These are phyloP conservation scores for Cladosporium sp. DNA, from an alignment of 2,329 filamentous ascomycete genomes.

Conservation along the genomic window DNA sequence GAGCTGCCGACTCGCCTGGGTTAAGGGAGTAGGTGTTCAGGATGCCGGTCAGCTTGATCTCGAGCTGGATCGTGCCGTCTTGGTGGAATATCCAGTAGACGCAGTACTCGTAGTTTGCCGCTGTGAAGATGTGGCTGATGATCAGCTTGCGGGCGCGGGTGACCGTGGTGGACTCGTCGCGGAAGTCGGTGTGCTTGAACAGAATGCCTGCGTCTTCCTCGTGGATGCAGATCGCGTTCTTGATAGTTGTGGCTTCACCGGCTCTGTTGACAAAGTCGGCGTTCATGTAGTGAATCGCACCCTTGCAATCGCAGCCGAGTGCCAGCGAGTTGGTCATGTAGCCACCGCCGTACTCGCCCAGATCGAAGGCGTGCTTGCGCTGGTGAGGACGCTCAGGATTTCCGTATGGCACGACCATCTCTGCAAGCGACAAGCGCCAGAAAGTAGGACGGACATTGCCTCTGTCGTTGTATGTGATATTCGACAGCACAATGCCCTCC, in stretches of 20 bases:
- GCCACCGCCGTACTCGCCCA: conserved; percentile 74
- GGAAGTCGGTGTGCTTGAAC: conserved; percentile 86
- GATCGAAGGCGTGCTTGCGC: conserved; percentile 72
- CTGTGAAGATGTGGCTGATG: conserved; percentile 88
- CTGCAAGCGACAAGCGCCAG: conserved; percentile 81
- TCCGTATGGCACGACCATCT: conserved; percentile 92
- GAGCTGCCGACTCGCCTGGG: conserved; percentile 73
- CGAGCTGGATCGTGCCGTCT: conserved; percentile 86
- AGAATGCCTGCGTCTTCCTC: conserved; percentile 89
- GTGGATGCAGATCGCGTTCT: conserved; percentile 93
- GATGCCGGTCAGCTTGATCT: conserved; percentile 86
- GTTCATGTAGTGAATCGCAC: conserved; percentile 86
- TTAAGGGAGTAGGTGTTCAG: conserved; percentile 85
- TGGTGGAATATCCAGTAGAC: conserved; percentile 86
- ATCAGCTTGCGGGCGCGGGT: conserved; percentile 82
- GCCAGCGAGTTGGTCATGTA: conserved; percentile 79
- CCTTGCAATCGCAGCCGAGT: conserved; percentile 82
- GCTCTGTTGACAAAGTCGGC: conserved; percentile 72
- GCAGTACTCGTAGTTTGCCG: conserved; percentile 93
- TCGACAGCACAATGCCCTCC: conserved; percentile 84
- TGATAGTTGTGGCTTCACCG: conserved; percentile 73
- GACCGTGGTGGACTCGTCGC: conserved; percentile 80
- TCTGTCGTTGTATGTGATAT: conserved; percentile 86
- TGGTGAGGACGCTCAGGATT: conserved; percentile 78
- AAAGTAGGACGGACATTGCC: conserved; percentile 72